A percentile compares a stretch with the other conserved stretches of the same genome.
These are phyloP conservation scores for Flaveria linearis DNA, from an alignment of 129 eudicot genomes.

Conservation along the genomic window DNA sequence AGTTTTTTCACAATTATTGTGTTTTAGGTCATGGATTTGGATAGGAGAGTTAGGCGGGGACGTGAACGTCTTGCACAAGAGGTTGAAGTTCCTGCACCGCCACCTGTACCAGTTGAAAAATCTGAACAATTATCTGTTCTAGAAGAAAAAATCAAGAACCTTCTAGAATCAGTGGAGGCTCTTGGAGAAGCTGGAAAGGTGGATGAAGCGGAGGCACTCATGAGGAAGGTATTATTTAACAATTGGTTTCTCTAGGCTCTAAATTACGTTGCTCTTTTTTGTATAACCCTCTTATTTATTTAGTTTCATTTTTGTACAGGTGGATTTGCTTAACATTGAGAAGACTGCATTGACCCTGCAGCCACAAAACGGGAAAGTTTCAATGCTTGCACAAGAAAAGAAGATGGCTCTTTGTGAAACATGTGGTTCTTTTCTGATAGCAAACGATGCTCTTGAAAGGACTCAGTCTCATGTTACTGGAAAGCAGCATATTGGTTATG, in stretches of 20 bases:
- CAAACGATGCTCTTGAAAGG: slow-evolving; percentile 91
- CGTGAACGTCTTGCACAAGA: slow-evolving; percentile 95
- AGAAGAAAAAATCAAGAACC: slow-evolving; percentile 90
- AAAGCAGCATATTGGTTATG: slow-evolving; percentile 92
- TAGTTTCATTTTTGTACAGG: slow-evolving; percentile 44
- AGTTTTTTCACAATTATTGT: not conserved
- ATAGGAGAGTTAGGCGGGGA: slow-evolving; percentile 90
- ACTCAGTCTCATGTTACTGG: slow-evolving; percentile 97
- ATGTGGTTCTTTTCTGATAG: slow-evolving; percentile 88
- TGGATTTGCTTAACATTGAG: slow-evolving; percentile 83
- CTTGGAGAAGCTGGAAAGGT: slow-evolving; percentile 98
- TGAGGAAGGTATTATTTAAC: slow-evolving; percentile 69
- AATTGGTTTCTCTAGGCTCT: slow-evolving; percentile 17
- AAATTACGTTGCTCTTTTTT: not conserved
- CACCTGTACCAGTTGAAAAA: slow-evolving; percentile 82
- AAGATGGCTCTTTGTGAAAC: slow-evolving; percentile 97
- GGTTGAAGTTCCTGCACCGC: slow-evolving; percentile 73
- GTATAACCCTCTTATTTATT: not conserved
- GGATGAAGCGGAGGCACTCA: slow-evolving; percentile 99
- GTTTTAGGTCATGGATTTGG: slow-evolving; percentile 81
- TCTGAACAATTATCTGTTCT: slow-evolving; percentile 76
- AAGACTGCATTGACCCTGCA: slow-evolving; percentile 72
- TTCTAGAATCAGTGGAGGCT: slow-evolving; percentile 89
- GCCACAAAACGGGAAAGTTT: slow-evolving; percentile 58
- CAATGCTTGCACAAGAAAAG: slow-evolving; percentile 87